Evolutionary conservation across 768 basidiomycete species (phyloP).

Genomic region (Psilocybe cyanescens): DNA sequence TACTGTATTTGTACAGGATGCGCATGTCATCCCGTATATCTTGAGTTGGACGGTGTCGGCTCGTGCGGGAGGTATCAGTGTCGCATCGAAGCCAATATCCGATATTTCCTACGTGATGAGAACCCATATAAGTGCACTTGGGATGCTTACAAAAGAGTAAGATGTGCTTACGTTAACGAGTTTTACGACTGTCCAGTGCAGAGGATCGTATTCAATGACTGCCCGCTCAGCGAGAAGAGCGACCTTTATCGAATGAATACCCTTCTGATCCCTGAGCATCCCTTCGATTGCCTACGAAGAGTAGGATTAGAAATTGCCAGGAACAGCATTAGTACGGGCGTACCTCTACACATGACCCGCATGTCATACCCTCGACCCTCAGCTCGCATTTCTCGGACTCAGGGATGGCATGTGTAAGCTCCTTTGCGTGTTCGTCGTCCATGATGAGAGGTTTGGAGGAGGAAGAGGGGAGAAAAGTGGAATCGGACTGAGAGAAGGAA

Average conservation of each 20-base stretch:
- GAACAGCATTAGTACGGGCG: neutral
- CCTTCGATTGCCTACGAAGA: constrained; percentile 75
- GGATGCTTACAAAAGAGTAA: neutral
- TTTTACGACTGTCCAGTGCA: constrained; percentile 79
- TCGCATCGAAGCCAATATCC: constrained; percentile 91
- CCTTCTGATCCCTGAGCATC: constrained; percentile 79
- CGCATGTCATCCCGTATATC: constrained; percentile 92
- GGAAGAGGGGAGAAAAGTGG: constrained; percentile 12
- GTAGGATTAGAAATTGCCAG: neutral
- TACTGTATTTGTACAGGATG: constrained; percentile 78
- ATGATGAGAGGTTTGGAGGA: constrained; percentile 16
- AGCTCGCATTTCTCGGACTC: constrained; percentile 69
- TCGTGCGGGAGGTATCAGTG: constrained; percentile 65
- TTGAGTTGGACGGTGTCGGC: constrained; percentile 75
- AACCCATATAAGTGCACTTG: constrained; percentile 6
- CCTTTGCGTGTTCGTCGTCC: constrained; percentile 26
- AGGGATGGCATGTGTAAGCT: constrained; percentile 26
- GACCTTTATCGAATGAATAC: constrained; percentile 92
- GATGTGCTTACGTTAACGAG: constrained; percentile 63
- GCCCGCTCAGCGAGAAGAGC: constrained; percentile 96
- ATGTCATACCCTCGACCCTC: constrained; percentile 89
- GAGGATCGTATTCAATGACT: constrained; percentile 86
- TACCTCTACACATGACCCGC: constrained; percentile 88
- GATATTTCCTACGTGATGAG: constrained; percentile 72
- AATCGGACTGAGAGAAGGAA: constrained; percentile 5